Evolutionary conservation across 305 asterid species (phyloP).

Genomic region (Fraxinus velutina): DNA sequence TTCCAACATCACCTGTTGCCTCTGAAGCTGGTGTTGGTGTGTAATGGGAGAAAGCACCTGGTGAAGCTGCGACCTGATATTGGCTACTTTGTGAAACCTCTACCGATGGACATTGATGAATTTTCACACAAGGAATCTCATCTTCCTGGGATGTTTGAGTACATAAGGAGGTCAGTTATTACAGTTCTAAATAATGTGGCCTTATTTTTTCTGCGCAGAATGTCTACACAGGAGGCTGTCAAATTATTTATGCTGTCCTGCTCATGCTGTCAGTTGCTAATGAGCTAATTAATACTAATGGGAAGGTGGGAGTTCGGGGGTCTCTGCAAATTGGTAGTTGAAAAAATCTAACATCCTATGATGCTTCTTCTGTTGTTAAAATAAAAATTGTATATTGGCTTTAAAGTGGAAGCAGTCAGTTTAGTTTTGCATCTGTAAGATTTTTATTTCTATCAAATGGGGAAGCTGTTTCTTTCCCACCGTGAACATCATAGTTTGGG

Average conservation of each 20-base stretch:
- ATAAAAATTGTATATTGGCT: not conserved
- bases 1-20: slow-evolving; percentile 94
- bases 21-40: slow-evolving; percentile 67
- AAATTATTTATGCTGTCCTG: not conserved
- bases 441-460: not conserved
- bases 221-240: not conserved
- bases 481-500: not conserved
- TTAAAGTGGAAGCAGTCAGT: not conserved
- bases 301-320: not conserved
- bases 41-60: slow-evolving; percentile 54
- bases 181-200: slow-evolving; percentile 5
- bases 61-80: slow-evolving; percentile 89
- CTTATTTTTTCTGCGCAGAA: slow-evolving; percentile 7
- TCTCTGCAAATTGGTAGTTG: not conserved
- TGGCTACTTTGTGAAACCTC: slow-evolving; percentile 88
- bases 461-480: not conserved
- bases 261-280: not conserved
- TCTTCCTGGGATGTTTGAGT: slow-evolving; percentile 92
- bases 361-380: not conserved
- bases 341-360: not conserved
- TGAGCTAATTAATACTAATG: not conserved
- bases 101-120: slow-evolving; percentile 59
- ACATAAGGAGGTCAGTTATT: slow-evolving; percentile 66
- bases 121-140: slow-evolving; percentile 71
- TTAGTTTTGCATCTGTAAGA: not conserved